A percentile compares a stretch with the other conserved stretches of the same genome.
Conservation (phyloP, 1,284 basidiomycete species). For the Tilletia setariae region DNA sequence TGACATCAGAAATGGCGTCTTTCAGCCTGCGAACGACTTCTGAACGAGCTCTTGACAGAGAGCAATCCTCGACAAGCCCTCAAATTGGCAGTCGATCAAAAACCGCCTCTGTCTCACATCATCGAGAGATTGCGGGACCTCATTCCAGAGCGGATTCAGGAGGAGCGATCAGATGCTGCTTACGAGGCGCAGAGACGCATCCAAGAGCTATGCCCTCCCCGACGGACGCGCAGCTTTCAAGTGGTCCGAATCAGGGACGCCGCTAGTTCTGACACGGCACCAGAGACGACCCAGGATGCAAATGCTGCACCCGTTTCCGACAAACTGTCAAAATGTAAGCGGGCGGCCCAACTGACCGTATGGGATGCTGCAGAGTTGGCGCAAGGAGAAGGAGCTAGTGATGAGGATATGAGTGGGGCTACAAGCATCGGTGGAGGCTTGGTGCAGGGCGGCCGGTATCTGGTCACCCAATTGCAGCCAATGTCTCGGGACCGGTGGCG, state of each 20-base stretch:
- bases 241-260: constrained; percentile 74
- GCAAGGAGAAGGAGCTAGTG: background rate
- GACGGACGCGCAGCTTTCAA: constrained; percentile 75
- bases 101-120: background rate
- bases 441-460: constrained; percentile 21
- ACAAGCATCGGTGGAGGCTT: background rate
- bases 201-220: constrained; percentile 70
- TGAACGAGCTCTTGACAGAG: constrained; percentile 21
- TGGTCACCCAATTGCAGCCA: constrained; percentile 63
- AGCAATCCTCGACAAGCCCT: constrained; percentile 24
- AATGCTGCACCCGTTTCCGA: background rate
- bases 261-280: constrained; percentile 32
- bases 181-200: constrained; percentile 14
- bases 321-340: constrained; percentile 5
- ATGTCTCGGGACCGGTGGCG: constrained; percentile 67
- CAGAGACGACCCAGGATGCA: background rate
- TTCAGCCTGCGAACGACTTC: constrained; percentile 22
- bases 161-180: constrained; percentile 16
- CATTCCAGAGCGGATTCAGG: constrained; percentile 19
- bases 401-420: no score
- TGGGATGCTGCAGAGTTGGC: constrained; percentile 25
- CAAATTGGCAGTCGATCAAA: constrained; percentile 19
- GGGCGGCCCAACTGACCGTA: constrained; percentile 39
- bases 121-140: constrained; percentile 13
- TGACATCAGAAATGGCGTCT: background rate